Evolutionary conservation across 1,139 yeast species (phyloP), one percentile per base, ranked within the genome.

Genomic region (Meyerozyma sp.): DNA sequence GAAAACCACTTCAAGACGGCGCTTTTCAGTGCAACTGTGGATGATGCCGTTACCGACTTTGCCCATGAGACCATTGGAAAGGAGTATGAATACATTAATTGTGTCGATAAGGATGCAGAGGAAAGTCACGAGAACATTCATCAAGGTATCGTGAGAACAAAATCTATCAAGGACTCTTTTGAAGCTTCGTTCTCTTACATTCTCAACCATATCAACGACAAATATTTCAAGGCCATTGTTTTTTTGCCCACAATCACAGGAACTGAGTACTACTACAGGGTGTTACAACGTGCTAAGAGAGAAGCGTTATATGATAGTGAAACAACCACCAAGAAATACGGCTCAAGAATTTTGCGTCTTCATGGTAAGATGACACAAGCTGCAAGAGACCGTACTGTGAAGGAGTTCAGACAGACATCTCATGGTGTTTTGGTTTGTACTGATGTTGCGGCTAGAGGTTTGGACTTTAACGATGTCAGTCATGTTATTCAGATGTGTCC

Each of bases 401-500:
- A 68, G 43, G 59, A 55, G 20, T 88, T 84, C 71, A 76, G 84
- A 58, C 61, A 57, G 38, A 57, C 72, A 27, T 57, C 65, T 35
- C 65, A 69, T 25, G 84, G 87, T 44, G 58, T 91, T 36, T 71
- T 91, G 44, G 77, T 91, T 41, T 84, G 95, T 39, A 88, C 96
- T 2, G 96, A 91, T 65, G 97, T 93, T 44, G 95, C 93, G 50
- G 97, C 98, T 3, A 82, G 98, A 68, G 98, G 98, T 56, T 82
- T 93, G 82, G 96, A 90, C 68, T 86, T 90, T 74, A 91, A 90
- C 41, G 81, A 80, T 54, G 94, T 93, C 29, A 68, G 87, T 25
- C 85, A 87, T 56, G 96, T 90, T 43, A 68, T 85, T 56, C 96
- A 90, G 66, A 63, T 86, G 46, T 84, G 89, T 52, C 75, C 84